A percentile compares a stretch with the other conserved stretches of the same genome.
Evolutionary conservation across 2,329 filamentous ascomycete species (phyloP).

Genomic region (Beauveria scarabaeidicola): DNA sequence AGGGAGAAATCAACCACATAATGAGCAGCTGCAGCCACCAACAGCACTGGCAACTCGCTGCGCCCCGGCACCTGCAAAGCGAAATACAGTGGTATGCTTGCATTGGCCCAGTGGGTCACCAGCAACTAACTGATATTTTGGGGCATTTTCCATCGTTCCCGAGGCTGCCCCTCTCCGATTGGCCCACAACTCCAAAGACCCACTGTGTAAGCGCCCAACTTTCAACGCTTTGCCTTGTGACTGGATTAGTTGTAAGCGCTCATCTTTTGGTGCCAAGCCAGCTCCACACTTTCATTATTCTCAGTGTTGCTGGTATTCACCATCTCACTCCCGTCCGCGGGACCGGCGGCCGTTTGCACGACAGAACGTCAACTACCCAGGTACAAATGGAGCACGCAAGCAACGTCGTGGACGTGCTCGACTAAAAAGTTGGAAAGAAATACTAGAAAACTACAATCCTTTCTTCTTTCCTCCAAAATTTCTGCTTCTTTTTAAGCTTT

Average conservation of each 20-base stretch:
- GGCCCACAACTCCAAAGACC: neutral
- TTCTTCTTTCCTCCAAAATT: too few relatives aligned
- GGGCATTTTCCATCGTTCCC: neutral
- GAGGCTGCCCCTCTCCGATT: neutral
- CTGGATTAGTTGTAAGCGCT: conserved; percentile 11
- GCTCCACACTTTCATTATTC: neutral
- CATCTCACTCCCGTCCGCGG: too few relatives aligned
- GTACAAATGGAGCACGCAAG: too few relatives aligned
- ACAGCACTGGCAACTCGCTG: neutral
- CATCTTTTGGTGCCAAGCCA: conserved; percentile 6
- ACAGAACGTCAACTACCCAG: too few relatives aligned
- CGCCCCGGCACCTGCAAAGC: neutral
- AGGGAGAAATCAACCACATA: neutral
- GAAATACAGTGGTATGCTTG: neutral
- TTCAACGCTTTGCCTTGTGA: conserved; percentile 1
- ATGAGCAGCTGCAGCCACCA: neutral
- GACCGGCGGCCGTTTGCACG: too few relatives aligned
- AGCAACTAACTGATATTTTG: neutral
- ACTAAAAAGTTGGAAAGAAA: too few relatives aligned
- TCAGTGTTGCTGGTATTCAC: too few relatives aligned
- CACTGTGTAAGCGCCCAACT: conserved; percentile 10
- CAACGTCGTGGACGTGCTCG: too few relatives aligned
- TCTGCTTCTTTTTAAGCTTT: too few relatives aligned
- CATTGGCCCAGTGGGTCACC: neutral
- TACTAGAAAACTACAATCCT: too few relatives aligned